phyloP scores from a whole-genome alignment of 2,329 filamentous ascomycete genomes.

The Cordyceps tenuipes region DNA sequence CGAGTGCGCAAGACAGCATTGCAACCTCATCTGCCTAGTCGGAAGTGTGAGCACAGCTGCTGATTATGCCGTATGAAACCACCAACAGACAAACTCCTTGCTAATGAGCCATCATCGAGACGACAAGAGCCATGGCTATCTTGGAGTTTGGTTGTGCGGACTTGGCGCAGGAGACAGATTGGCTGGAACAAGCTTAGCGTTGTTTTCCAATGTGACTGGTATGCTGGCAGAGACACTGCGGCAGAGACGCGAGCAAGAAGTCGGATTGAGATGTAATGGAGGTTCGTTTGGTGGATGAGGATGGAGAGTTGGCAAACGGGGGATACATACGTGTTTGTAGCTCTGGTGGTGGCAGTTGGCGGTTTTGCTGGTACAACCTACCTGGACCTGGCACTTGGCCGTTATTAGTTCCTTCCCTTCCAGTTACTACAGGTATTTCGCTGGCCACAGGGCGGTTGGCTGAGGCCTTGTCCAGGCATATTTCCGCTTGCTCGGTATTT shows the following conservation, averaged over 20 bases:
- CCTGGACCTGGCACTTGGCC: not conserved
- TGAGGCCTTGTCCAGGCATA: no score
- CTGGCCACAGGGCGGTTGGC: no score
- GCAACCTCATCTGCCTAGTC: not conserved
- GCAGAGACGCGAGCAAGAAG: not conserved
- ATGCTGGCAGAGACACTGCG: constrained; percentile 9
- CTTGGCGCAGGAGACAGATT: not conserved
- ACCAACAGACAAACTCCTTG: not conserved
- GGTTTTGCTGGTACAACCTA: not conserved
- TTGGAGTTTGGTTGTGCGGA: not conserved
- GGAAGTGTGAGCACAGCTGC: not conserved
- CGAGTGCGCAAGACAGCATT: not conserved
- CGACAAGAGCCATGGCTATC: no score
- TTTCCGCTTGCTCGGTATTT: no score
- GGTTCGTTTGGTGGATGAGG: not conserved
- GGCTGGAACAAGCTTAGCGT: not conserved
- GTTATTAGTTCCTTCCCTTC: not conserved
- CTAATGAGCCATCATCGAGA: no score
- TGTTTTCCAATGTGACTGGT: not conserved
- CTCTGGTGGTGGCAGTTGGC: not conserved
- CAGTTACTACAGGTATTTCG: no score
- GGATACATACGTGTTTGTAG: not conserved
- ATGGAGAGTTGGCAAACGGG: not conserved
- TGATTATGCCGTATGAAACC: not conserved
- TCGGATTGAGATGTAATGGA: not conserved